phyloP scores from a whole-genome alignment of 257 asterid genomes.

The Fraxinus quadrangulata region DNA sequence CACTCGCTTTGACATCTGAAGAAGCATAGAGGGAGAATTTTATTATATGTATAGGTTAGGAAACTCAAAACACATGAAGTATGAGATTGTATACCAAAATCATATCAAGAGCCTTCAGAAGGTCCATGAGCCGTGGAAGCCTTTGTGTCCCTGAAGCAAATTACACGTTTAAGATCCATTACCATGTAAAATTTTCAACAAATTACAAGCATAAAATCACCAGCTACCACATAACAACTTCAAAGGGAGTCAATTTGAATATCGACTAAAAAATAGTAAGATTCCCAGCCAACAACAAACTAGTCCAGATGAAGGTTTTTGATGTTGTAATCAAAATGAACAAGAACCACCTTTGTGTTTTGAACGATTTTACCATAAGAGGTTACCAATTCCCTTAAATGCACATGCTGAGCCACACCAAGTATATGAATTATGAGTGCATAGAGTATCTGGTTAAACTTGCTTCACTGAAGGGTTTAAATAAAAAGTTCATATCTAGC shows the following conservation, averaged over 20 bases:
- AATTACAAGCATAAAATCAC: conserved; percentile 17
- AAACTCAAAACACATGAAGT: conserved; percentile 8
- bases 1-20: conserved; percentile 59
- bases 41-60: conserved; percentile 3
- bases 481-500: neutral
- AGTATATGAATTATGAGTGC: neutral
- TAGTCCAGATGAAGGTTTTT: neutral
- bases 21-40: conserved; percentile 15
- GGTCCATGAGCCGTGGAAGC: conserved; percentile 68
- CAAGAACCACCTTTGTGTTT: neutral
- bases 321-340: neutral
- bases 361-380: neutral
- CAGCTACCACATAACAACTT: conserved; percentile 6
- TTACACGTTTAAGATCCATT: conserved; percentile 6
- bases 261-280: neutral
- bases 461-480: neutral
- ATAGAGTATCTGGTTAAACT: neutral
- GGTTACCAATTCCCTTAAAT: neutral
- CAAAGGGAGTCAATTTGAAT: neutral
- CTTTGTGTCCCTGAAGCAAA: conserved; percentile 55
- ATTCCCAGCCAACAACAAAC: neutral
- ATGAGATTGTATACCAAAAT: conserved; percentile 41
- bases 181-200: conserved; percentile 19
- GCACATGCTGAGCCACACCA: neutral
- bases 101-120: conserved; percentile 56